Base-by-base conservation (phyloP, 768 basidiomycete genomes). In the Leucosporidium creatinivorum region DNA sequence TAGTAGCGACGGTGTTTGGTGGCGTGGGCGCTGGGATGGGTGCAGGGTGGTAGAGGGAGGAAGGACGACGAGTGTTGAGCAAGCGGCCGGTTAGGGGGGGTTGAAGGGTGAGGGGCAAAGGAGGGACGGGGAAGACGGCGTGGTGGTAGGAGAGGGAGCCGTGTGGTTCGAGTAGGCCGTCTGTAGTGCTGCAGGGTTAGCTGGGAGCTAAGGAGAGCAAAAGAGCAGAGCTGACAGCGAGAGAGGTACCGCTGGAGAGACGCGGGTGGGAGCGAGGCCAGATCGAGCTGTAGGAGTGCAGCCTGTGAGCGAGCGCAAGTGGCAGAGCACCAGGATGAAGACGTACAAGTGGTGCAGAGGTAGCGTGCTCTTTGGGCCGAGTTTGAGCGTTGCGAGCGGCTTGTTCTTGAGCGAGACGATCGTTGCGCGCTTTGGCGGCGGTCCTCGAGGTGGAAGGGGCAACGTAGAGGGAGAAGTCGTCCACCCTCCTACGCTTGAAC, bases 61-160 rank as follows among this genome's bases (percentile, higher is more conserved):
- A 26, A 21, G 31, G 57, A 26, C 2, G 39, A 21, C 18, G 36
- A 3, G 25, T 25, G 39, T 26, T 17, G 10, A 48, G 65, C 30
- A n/a, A 19, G 3, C 70, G 70, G 47, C 51, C 58, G 10, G 60
- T 52, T 28, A 72, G 60, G 0, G 70, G 70, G 7, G 70, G 67
- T n/a, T 47, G 23, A 30, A 72, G 62, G 12, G 48, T 31, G 23
- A 60, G 33, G n/a, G 71, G 71, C 15, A 73, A 63, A 21, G 66
- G 56, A 0, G 71, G 71, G 47, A 67, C 65, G 59, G 71, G 71
- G 54, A 69, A 65, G 31, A 73, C 68, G 58, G 71, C 65, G 63
- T 73, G 71, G 57, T 69, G 66, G 63, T 73, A 73, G 18, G 71
- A 73, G 44, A 73, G 66, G 10, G 58, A 50, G 30, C 63, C 56